phyloP scores from a whole-genome alignment of 1,284 basidiomycete genomes.

The Fistulina hepatica region DNA sequence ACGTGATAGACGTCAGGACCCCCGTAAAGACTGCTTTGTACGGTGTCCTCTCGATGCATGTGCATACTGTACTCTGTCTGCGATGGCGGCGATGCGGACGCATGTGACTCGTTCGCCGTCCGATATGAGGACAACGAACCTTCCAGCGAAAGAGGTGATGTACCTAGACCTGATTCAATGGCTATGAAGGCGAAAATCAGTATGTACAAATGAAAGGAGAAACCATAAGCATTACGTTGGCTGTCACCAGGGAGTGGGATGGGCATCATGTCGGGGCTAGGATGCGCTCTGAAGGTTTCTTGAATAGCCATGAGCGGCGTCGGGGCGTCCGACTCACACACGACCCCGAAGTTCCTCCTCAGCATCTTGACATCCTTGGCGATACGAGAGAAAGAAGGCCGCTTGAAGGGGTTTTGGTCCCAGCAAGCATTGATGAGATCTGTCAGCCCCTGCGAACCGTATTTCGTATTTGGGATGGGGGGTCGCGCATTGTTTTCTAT shows the following conservation, averaged over 20 bases:
- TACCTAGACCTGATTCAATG: too few species aligned
- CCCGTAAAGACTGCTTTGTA: conserved; percentile 1
- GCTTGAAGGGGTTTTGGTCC: conserved; percentile 31
- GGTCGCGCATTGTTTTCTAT: conserved; percentile 48
- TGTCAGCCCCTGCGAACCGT: conserved; percentile 21
- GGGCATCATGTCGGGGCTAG: neutral
- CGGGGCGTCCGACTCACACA: neutral
- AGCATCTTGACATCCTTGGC: conserved; percentile 29
- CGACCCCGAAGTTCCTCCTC: conserved; percentile 19
- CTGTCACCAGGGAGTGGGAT: neutral
- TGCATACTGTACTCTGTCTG: conserved; percentile 6
- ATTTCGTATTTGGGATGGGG: conserved; percentile 30
- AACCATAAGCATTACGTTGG: too few species aligned
- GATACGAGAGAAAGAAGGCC: conserved; percentile 40
- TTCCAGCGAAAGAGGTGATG: conserved; percentile 4
- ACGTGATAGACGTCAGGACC: conserved; percentile 8
- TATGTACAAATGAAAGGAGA: too few species aligned
- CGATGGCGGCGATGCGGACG: conserved; percentile 10
- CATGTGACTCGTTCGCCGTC: conserved; percentile 11
- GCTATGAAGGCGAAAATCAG: too few species aligned
- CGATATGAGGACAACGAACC: conserved; percentile 5
- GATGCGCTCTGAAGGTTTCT: neutral
- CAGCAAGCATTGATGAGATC: conserved; percentile 38
- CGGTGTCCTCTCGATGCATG: conserved; percentile 14
- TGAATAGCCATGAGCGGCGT: neutral